Evolutionary conservation across 2,329 filamentous ascomycete genomes (phyloP), one percentile per base, ranked within the genome.

Genomic region (Amauroascus niger): DNA sequence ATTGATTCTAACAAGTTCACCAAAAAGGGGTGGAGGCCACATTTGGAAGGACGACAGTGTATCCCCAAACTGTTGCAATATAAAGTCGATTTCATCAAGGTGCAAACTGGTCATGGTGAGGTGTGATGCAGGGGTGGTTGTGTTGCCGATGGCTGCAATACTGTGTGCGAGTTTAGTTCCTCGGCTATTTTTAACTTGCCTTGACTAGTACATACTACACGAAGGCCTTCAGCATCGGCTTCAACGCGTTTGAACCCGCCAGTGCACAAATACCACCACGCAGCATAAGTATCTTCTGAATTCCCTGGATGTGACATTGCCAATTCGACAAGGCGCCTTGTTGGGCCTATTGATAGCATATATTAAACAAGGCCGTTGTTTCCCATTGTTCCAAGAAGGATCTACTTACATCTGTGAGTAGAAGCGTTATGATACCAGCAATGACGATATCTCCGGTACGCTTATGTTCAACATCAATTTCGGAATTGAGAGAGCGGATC

Each of bases 1-100:
- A 51, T 71, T 73, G 49, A 71, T 68, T 35, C 56, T 62, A 44
- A 71, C 60, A 6, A 69, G 63, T 33, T 68, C 65, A 14, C 55
- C 47, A 24, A 73, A 70, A 0, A 73, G 59, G 0, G 61, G 40
- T 2, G 60, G 55, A 0, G 71, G 69, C 33, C 62, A 70, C 47
- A 65, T 60, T 2, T 64, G 60, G 46, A 67, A 66, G 1, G 61
- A 16, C 14, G 43, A 13, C 22, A 39, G 11, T 13, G 11, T 16
- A 20, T 24, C 14, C 5, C 18, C 30, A 56, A 63, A 65, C 1
- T 59, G 24, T 2, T 64, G 24, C 11, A 65, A 11, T 1, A 68
- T 56, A 26, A 61, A 54, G 6, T 66, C 59, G 8, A 67, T 49
- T 1, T 65, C 58, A 1, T 63, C 61, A 13, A 65, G 47, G 33